Evolutionary conservation across 2,329 filamentous ascomycete species (phyloP).

Genomic region (Hypoxylon sp.): DNA sequence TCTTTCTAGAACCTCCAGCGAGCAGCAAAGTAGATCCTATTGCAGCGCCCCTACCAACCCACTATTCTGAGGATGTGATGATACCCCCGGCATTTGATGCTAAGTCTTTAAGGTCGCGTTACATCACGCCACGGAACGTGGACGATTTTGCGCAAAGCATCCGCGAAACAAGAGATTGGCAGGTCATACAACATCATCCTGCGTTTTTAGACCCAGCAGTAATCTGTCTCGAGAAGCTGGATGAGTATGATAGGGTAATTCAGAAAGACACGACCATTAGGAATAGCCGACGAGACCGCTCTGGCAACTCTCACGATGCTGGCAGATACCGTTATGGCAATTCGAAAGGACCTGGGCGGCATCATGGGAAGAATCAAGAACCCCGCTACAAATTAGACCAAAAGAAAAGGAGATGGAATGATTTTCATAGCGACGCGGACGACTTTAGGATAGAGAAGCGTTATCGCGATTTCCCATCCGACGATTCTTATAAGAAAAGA

Average conservation of each 20-base stretch:
- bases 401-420: slow-evolving; percentile 47
- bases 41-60: slow-evolving; percentile 50
- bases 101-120: slow-evolving; percentile 52
- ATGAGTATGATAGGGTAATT: slow-evolving; percentile 44
- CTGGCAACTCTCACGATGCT: slow-evolving; percentile 30
- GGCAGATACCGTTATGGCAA: slow-evolving; percentile 35
- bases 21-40: slow-evolving; percentile 51
- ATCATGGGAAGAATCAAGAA: slow-evolving; percentile 39
- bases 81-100: slow-evolving; percentile 53
- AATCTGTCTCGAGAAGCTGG: slow-evolving; percentile 44
- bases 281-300: slow-evolving; percentile 42
- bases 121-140: slow-evolving; percentile 51
- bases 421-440: slow-evolving; percentile 30
- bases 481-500: slow-evolving; percentile 41
- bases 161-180: slow-evolving; percentile 54
- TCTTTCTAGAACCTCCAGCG: slow-evolving; percentile 48
- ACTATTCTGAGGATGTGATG: slow-evolving; percentile 53
- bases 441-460: slow-evolving; percentile 23
- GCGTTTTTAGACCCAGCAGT: slow-evolving; percentile 48
- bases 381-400: slow-evolving; percentile 33
- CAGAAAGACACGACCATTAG: slow-evolving; percentile 20
- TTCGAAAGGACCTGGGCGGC: slow-evolving; percentile 30
- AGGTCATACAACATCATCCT: slow-evolving; percentile 52
- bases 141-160: slow-evolving; percentile 54
- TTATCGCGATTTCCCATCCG: slow-evolving; percentile 23